These are phyloP conservation scores for Penicillium sp. DNA, from an alignment of 2,329 filamentous ascomycete genomes.

Conservation along the genomic window DNA sequence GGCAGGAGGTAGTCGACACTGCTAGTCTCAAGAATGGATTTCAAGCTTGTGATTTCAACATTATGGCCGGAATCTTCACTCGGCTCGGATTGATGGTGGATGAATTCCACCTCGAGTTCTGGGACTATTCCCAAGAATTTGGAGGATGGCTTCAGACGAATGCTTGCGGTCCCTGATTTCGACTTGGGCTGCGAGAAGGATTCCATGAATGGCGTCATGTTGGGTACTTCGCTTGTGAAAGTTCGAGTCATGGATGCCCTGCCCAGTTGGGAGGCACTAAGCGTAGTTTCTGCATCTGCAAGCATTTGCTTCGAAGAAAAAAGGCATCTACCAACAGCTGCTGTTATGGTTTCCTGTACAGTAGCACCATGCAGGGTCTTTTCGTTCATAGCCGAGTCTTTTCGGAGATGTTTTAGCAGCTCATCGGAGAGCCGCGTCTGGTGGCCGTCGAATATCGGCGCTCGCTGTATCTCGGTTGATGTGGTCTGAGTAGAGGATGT, in stretches of 20 bases:
- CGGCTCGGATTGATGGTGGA: conserved; percentile 7
- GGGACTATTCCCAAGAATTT: conserved; percentile 31
- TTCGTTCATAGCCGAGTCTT: conserved; percentile 2
- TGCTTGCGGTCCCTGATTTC: background rate
- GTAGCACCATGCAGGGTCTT: conserved; percentile 2
- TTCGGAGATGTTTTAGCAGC: conserved; percentile 37
- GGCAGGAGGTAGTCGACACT: conserved; percentile 45
- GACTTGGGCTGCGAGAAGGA: conserved; percentile 18
- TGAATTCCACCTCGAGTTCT: conserved; percentile 39
- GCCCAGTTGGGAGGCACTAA: conserved; percentile 38
- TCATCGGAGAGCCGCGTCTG: conserved; percentile 35
- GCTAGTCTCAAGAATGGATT: conserved; percentile 34
- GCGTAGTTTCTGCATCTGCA: conserved; percentile 21
- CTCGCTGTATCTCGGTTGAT: conserved; percentile 20
- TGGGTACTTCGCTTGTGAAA: conserved; percentile 41
- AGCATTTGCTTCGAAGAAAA: conserved; percentile 34
- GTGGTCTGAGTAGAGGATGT: conserved; percentile 29
- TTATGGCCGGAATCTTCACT: conserved; percentile 7
- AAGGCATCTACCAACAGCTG: conserved; percentile 44
- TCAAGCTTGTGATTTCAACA: conserved; percentile 33
- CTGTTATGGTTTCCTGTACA: conserved; percentile 40
- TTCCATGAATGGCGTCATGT: conserved; percentile 37
- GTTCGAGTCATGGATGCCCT: conserved; percentile 33
- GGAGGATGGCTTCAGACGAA: background rate
- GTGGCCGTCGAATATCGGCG: conserved; percentile 36